Evolutionary conservation across 345 rosid species (phyloP).

Genomic region (Erysimum cheiranthoides): DNA sequence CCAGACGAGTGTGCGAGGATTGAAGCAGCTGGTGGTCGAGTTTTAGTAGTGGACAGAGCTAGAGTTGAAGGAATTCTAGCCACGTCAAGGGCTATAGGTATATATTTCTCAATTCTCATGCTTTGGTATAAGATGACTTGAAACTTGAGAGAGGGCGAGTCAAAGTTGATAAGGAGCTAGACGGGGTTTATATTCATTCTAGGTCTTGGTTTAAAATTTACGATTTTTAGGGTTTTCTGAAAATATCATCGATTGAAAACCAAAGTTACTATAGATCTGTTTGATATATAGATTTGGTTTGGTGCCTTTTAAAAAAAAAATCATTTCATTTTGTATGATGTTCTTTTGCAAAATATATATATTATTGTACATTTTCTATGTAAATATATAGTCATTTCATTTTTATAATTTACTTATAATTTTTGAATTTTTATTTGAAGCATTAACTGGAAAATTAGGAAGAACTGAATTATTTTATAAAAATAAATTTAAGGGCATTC

Average conservation of each 20-base stretch:
- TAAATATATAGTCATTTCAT: no score
- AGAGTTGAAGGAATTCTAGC: slow-evolving; percentile 89
- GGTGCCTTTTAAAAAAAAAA: background rate
- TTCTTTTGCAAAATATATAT: background rate
- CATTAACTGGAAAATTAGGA: no score
- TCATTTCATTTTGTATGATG: background rate
- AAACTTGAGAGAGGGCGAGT: background rate
- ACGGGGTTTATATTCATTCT: no score
- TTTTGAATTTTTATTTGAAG: no score
- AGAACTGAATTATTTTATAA: no score
- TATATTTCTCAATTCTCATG: background rate
- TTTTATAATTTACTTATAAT: no score
- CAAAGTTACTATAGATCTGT: background rate
- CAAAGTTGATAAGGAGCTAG: background rate
- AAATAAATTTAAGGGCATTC: no score
- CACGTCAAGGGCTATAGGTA: slow-evolving; percentile 91
- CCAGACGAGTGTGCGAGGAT: slow-evolving; percentile 79
- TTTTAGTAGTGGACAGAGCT: slow-evolving; percentile 60
- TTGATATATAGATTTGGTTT: background rate
- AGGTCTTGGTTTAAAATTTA: no score
- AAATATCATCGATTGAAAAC: no score
- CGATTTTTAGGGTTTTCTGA: no score
- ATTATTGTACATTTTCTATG: no score
- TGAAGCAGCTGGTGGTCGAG: slow-evolving; percentile 73
- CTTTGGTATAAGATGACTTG: background rate